phyloP scores from a whole-genome alignment of 306 rosid species.

The Gynostemma pentaphyllum region DNA sequence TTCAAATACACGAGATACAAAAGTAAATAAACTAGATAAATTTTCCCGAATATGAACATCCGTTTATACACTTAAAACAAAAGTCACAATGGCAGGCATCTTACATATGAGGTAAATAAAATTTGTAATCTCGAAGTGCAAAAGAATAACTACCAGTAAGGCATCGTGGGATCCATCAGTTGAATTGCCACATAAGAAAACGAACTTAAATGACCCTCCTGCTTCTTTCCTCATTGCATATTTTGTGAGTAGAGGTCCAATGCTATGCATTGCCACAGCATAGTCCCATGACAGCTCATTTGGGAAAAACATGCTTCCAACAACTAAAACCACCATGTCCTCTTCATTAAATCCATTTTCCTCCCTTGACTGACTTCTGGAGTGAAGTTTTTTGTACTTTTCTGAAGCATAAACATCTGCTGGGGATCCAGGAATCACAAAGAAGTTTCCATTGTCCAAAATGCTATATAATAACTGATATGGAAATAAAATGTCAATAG shows the following conservation, averaged over 20 bases:
- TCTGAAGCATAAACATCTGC: conserved; percentile 79
- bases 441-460: conserved; percentile 87
- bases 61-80: neutral
- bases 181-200: conserved; percentile 78
- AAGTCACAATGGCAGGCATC: conserved; percentile 1
- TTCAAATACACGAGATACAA: neutral
- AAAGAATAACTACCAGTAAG: conserved; percentile 48
- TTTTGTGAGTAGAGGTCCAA: conserved; percentile 69
- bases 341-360: conserved; percentile 39
- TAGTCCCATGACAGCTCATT: conserved; percentile 73
- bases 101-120: neutral
- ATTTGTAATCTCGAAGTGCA: neutral
- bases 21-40: neutral
- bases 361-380: conserved; percentile 55
- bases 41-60: neutral
- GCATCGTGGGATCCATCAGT: conserved; percentile 65
- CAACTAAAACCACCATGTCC: conserved; percentile 70
- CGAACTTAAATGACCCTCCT: conserved; percentile 57
- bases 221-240: conserved; percentile 67
- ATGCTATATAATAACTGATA: conserved; percentile 80
- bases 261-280: conserved; percentile 87
- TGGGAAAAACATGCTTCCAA: conserved; percentile 73
- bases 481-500: conserved; percentile 17
- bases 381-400: conserved; percentile 46
- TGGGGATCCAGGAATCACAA: conserved; percentile 93